Evolutionary conservation across 2,329 filamentous ascomycete species (phyloP).

Genomic region (Xylariaceae sp.): DNA sequence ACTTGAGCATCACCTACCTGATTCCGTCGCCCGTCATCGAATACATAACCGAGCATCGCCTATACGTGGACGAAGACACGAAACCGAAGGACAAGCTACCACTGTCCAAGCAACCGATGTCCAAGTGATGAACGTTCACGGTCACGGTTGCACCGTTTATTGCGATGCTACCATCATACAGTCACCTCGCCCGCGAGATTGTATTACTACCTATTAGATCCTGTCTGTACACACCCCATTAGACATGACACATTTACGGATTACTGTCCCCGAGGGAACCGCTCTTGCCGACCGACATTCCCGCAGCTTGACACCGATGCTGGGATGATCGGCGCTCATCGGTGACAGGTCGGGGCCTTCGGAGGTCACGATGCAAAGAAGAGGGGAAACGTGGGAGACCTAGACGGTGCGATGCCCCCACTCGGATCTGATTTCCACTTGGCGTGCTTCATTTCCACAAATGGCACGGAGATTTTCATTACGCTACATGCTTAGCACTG

Average conservation of each 20-base stretch:
- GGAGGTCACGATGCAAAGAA: constrained; percentile 5
- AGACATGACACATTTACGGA: background rate
- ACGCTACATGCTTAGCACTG: background rate
- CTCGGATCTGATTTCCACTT: constrained; percentile 3
- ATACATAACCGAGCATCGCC: constrained; percentile 62
- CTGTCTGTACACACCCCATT: background rate
- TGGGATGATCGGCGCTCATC: constrained; percentile 9
- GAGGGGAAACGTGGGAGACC: constrained; percentile 6
- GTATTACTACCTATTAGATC: background rate
- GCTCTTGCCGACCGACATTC: constrained; percentile 5
- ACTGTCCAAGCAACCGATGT: constrained; percentile 19
- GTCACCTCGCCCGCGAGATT: constrained; percentile 1
- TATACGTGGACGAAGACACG: constrained; percentile 44
- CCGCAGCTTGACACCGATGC: background rate
- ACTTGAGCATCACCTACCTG: constrained; percentile 75
- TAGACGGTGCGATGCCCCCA: constrained; percentile 6
- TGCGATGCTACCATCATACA: background rate
- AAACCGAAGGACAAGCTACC: constrained; percentile 30
- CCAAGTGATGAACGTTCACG: constrained; percentile 17
- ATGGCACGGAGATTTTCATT: constrained; percentile 10
- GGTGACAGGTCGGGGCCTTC: background rate
- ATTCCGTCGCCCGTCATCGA: constrained; percentile 61
- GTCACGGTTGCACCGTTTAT: background rate
- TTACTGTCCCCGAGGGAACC: background rate
- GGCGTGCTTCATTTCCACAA: constrained; percentile 11